A percentile compares a stretch with the other conserved stretches of the same genome.
These are phyloP conservation scores for Claviceps pazoutovae DNA, from an alignment of 2,329 filamentous ascomycete species.

Conservation along the genomic window DNA sequence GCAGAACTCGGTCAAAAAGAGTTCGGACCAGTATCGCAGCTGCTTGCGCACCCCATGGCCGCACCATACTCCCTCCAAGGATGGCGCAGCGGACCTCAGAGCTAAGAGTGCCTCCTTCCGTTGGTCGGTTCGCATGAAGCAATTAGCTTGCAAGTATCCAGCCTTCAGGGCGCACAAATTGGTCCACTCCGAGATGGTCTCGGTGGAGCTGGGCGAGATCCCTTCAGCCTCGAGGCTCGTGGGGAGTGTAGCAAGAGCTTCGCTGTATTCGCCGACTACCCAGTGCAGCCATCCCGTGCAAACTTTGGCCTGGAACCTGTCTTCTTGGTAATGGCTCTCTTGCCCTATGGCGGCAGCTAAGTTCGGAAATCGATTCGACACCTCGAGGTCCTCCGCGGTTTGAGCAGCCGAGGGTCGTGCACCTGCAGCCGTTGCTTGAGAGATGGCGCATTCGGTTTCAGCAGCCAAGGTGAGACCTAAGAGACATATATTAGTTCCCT, in stretches of 20 bases:
- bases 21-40: conserved; percentile 64
- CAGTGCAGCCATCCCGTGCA: conserved; percentile 80
- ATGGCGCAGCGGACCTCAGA: conserved; percentile 52
- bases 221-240: conserved; percentile 44
- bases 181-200: conserved; percentile 57
- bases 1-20: conserved; percentile 61
- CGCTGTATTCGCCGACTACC: conserved; percentile 53
- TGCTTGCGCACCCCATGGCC: conserved; percentile 45
- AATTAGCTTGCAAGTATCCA: conserved; percentile 61
- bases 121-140: conserved; percentile 34
- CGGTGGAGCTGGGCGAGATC: conserved; percentile 35
- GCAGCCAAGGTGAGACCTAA: conserved; percentile 57
- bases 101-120: conserved; percentile 47
- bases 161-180: conserved; percentile 69
- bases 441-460: conserved; percentile 53
- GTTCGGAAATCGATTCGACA: conserved; percentile 31
- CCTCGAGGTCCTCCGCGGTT: conserved; percentile 30
- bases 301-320: conserved; percentile 64
- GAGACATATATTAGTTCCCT: neutral
- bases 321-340: conserved; percentile 39
- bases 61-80: conserved; percentile 40
- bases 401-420: conserved; percentile 28
- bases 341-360: conserved; percentile 44
- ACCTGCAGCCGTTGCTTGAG: conserved; percentile 32
- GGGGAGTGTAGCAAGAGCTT: conserved; percentile 49